phyloP scores from a whole-genome alignment of 2,329 filamentous ascomycete genomes.

The Exophiala calicioides region DNA sequence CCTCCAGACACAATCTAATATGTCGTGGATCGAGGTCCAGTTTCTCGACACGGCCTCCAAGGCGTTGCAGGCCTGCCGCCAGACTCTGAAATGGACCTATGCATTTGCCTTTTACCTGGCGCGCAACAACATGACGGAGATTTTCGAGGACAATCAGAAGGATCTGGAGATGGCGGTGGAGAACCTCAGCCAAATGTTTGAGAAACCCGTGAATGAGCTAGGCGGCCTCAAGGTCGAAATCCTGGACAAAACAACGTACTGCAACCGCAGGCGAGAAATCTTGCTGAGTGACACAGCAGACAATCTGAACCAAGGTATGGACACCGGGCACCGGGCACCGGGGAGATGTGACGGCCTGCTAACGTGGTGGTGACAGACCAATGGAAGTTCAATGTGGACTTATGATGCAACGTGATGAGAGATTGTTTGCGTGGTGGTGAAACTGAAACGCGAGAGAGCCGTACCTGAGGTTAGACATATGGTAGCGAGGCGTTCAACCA shows the following conservation, averaged over 20 bases:
- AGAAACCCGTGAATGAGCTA: conserved; percentile 88
- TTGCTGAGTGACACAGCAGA: conserved; percentile 89
- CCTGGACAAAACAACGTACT: conserved; percentile 97
- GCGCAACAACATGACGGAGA: conserved; percentile 91
- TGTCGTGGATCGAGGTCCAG: conserved; percentile 99
- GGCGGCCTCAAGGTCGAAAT: conserved; percentile 91
- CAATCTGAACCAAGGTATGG: conserved; percentile 81
- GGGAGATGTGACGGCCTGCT: conserved; percentile 2
- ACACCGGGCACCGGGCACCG: background rate
- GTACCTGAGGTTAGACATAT: too few relatives aligned
- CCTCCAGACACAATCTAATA: conserved; percentile 86
- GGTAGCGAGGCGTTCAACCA: conserved; percentile 19
- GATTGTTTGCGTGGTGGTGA: background rate
- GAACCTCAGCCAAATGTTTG: conserved; percentile 97
- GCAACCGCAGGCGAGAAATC: conserved; percentile 87
- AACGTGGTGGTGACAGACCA: conserved; percentile 36
- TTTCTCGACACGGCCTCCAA: conserved; percentile 93
- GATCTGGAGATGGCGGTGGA: conserved; percentile 97
- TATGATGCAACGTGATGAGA: conserved; percentile 32
- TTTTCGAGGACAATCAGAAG: conserved; percentile 98
- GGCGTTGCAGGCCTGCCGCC: conserved; percentile 92
- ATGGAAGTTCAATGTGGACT: conserved; percentile 49
- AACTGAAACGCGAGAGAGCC: background rate
- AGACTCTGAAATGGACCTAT: conserved; percentile 99
- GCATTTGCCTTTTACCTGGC: conserved; percentile 98